Base-by-base conservation (phyloP, 1,284 basidiomycete species). In the Ceratobasidium sp. region DNA sequence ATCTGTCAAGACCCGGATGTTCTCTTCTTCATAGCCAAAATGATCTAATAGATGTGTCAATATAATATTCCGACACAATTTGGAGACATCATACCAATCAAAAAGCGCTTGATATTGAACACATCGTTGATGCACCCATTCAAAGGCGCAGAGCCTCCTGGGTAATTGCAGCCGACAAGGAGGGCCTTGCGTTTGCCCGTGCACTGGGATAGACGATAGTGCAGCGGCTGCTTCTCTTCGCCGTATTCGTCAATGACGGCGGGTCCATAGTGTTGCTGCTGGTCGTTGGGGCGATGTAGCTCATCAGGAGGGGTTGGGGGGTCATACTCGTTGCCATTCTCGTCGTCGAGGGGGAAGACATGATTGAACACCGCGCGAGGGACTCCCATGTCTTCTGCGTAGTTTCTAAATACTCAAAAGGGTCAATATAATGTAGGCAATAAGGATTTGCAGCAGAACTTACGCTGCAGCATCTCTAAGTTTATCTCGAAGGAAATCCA, bases 91-190 rank as follows among this genome's bases (percentile, higher is more conserved):
- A 35, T 14, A 71, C 67, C 67, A 23, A 71, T 71, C 32, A 73
- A 44, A 28, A 73, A 73, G 11, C 63, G 52, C 23, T 66, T 63
- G 28, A 73, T 73, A 32, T 73, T 73, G 72, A 64, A 59, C 21
- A 73, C 72, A 26, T 73, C 72, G 28, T 73, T 73, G 43, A 73
- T 66, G 30, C 72, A 73, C 13, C 72, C 72, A n/a, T 64, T 57
- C 18, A 73, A 61, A 13, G 72, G 61, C n/a, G 61, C 61, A 9
- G 35, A 47, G n/a, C 52, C 57, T n/a, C 62, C 62, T 3, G 72
- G 61, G 35, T 73, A 73, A 16, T 73, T 73, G 44, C 61, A 64
- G 32, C 72, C 72, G 7, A 73, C 52, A 18, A 73, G 63, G 18
- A 73, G 62, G n/a, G 72, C 72, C 43, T 73, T 73, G 23, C 61